phyloP scores from a whole-genome alignment of 2,329 filamentous ascomycete species.

The Talaromyces sp. region DNA sequence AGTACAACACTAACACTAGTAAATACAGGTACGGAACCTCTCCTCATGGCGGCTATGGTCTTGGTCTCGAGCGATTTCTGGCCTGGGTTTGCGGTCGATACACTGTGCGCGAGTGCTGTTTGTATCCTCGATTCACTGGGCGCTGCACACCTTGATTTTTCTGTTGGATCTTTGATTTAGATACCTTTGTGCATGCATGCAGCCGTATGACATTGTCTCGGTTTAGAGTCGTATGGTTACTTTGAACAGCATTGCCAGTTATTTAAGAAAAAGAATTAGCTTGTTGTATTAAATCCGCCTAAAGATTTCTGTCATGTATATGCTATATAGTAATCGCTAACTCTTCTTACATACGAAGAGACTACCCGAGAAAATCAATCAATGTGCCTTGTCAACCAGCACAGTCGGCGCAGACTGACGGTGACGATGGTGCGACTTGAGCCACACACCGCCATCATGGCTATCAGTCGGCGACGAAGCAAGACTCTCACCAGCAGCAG shows the following conservation, averaged over 20 bases:
- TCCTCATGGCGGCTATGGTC: slow-evolving; percentile 86
- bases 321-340: background rate
- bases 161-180: background rate
- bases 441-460: background rate
- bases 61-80: slow-evolving; percentile 79
- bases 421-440: background rate
- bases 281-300: background rate
- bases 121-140: slow-evolving; percentile 48
- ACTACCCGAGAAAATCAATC: background rate
- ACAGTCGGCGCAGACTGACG: background rate
- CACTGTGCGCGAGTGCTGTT: slow-evolving; percentile 54
- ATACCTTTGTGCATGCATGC: background rate
- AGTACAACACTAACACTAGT: background rate
- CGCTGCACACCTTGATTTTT: slow-evolving; percentile 42
- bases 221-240: background rate
- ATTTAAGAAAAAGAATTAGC: background rate
- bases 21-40: slow-evolving; percentile 74
- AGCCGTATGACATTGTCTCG: background rate
- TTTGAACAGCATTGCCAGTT: background rate
- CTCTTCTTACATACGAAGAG: background rate
- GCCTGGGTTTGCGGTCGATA: slow-evolving; percentile 63
- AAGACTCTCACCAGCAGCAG: background rate
- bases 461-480: background rate
- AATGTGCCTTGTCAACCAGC: background rate
- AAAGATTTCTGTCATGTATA: background rate